Conservation (phyloP, 2,329 filamentous ascomycete species). For the Neopestalotiopsis rosae region DNA sequence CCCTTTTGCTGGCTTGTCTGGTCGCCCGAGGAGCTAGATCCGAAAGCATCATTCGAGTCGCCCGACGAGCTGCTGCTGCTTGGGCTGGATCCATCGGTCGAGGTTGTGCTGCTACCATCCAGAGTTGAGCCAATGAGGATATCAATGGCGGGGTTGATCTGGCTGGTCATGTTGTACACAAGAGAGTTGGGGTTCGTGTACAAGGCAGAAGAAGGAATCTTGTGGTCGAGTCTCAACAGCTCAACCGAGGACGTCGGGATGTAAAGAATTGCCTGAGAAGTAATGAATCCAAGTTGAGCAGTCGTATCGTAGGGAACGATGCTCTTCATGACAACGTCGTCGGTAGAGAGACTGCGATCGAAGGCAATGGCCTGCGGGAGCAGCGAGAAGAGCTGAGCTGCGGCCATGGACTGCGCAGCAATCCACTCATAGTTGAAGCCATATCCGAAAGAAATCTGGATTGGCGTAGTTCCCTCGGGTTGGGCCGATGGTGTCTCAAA, state of each 20-base stretch:
- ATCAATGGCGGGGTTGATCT: slow-evolving; percentile 86
- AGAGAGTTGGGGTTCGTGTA: slow-evolving; percentile 74
- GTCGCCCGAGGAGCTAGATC: slow-evolving; percentile 41
- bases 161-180: slow-evolving; percentile 73
- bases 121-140: slow-evolving; percentile 56
- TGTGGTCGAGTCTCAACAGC: slow-evolving; percentile 71
- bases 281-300: slow-evolving; percentile 74
- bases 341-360: slow-evolving; percentile 60
- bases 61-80: slow-evolving; percentile 27
- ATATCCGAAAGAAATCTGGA: slow-evolving; percentile 85
- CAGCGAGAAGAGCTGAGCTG: slow-evolving; percentile 83
- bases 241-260: slow-evolving; percentile 75
- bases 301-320: slow-evolving; percentile 80
- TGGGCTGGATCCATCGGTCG: slow-evolving; percentile 44
- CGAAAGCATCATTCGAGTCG: slow-evolving; percentile 47
- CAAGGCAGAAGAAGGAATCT: slow-evolving; percentile 72
- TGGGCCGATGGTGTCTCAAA: slow-evolving; percentile 56
- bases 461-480: slow-evolving; percentile 70
- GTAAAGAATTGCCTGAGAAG: slow-evolving; percentile 77
- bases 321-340: slow-evolving; percentile 69
- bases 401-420: slow-evolving; percentile 70
- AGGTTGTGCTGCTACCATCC: slow-evolving; percentile 44
- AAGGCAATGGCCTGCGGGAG: slow-evolving; percentile 74
- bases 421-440: slow-evolving; percentile 87
- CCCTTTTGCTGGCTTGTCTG: slow-evolving; percentile 64